phyloP scores from a whole-genome alignment of 805 yeast species.

The Wickerhamomyces mucosus region DNA sequence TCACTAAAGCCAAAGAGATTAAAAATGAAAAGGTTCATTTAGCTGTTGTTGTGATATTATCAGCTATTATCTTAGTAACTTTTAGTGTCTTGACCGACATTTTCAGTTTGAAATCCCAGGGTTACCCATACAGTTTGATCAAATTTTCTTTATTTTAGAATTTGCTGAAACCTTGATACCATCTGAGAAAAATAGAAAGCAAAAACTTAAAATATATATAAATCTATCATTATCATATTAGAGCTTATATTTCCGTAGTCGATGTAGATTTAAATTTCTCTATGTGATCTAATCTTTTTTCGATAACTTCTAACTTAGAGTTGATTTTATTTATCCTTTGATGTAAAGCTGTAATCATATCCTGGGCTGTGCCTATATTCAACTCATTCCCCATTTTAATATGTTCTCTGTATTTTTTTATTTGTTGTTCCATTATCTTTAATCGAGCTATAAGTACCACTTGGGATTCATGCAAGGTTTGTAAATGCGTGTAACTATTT shows the following conservation, averaged over 20 bases:
- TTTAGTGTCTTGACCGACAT: slow-evolving; percentile 58
- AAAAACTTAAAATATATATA: neutral
- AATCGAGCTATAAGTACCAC: slow-evolving; percentile 41
- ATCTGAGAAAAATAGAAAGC: neutral
- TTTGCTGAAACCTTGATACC: too few species aligned
- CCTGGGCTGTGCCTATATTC: too few species aligned
- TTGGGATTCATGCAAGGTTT: slow-evolving; percentile 48
- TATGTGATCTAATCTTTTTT: slow-evolving; percentile 25
- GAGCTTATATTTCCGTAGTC: slow-evolving; percentile 1
- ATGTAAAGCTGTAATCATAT: too few species aligned
- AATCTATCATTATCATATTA: neutral
- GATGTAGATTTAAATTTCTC: slow-evolving; percentile 2
- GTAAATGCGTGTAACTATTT: slow-evolving; percentile 37
- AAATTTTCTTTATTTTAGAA: slow-evolving; percentile 14
- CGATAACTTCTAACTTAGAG: slow-evolving; percentile 25
- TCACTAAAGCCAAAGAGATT: slow-evolving; percentile 45
- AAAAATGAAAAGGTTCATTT: slow-evolving; percentile 37
- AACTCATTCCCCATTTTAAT: too few species aligned
- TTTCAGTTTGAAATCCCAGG: slow-evolving; percentile 60
- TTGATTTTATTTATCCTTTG: too few species aligned
- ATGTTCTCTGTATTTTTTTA: slow-evolving; percentile 16
- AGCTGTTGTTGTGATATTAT: slow-evolving; percentile 35
- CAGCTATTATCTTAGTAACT: slow-evolving; percentile 38
- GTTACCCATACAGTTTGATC: slow-evolving; percentile 67
- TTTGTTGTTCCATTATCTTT: slow-evolving; percentile 29